These are phyloP conservation scores for Dioscorea alata DNA, from an alignment of 106 monocot genomes.

Conservation along the genomic window DNA sequence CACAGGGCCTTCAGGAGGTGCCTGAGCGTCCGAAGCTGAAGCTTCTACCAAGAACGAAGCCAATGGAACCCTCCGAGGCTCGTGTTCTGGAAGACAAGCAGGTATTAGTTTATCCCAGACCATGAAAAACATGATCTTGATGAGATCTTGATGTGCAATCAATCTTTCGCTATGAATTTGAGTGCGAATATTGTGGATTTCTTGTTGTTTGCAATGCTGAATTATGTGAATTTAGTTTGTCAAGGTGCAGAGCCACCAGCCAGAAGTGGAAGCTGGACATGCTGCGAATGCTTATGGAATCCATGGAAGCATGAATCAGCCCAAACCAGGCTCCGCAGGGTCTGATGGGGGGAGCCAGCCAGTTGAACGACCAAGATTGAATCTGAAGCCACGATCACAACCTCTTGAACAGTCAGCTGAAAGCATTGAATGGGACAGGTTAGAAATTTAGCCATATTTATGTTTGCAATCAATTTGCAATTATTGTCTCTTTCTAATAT, in stretches of 20 bases:
- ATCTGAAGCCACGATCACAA: constrained; percentile 56
- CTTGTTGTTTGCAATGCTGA: background rate
- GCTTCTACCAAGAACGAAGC: constrained; percentile 47
- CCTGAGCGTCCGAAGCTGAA: constrained; percentile 53
- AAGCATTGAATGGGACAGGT: constrained; percentile 47
- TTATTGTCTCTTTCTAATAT: background rate
- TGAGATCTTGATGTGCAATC: background rate
- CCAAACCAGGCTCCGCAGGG: constrained; percentile 25
- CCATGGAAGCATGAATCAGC: constrained; percentile 13
- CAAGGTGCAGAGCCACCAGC: constrained; percentile 17
- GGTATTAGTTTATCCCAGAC: constrained; percentile 1
- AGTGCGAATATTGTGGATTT: background rate
- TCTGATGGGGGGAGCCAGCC: constrained; percentile 18
- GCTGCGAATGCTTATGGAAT: constrained; percentile 19
- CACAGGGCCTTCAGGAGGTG: constrained; percentile 19
- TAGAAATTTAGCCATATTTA: constrained; percentile 4
- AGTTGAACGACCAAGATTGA: constrained; percentile 57
- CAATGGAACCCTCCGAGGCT: constrained; percentile 27
- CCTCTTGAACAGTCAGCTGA: constrained; percentile 34
- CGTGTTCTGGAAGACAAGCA: constrained; percentile 10
- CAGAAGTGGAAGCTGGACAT: constrained; percentile 2
- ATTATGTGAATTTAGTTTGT: background rate
- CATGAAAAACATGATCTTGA: too few relatives aligned
- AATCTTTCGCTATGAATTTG: background rate
- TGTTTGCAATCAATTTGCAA: background rate